Conservation (phyloP, 2,329 filamentous ascomycete genomes). For the Pseudogymnoascus sp. region DNA sequence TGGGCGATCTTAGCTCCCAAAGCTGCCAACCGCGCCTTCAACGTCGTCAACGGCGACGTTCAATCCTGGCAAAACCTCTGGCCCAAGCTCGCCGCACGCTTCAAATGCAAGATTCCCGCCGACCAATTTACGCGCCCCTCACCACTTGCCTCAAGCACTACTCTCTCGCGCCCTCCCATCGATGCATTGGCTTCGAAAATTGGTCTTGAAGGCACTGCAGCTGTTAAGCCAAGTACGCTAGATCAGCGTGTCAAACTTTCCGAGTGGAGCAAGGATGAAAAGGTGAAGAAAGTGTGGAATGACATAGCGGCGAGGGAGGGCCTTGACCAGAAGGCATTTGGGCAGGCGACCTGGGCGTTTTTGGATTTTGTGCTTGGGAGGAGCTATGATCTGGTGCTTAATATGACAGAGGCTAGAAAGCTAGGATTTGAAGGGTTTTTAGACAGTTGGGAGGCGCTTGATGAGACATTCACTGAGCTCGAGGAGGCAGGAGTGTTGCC, state of each 20-base stretch:
- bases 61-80: slow-evolving; percentile 33
- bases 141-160: neutral
- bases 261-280: slow-evolving; percentile 11
- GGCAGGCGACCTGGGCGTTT: slow-evolving; percentile 37
- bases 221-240: slow-evolving; percentile 20
- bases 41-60: slow-evolving; percentile 33
- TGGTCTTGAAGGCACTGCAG: slow-evolving; percentile 20
- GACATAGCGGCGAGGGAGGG: slow-evolving; percentile 8
- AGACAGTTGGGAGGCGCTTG: slow-evolving; percentile 33
- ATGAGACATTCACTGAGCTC: slow-evolving; percentile 28
- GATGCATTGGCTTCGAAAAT: slow-evolving; percentile 17
- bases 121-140: neutral
- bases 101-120: slow-evolving; percentile 19
- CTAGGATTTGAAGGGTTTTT: slow-evolving; percentile 35
- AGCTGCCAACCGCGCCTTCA: slow-evolving; percentile 33
- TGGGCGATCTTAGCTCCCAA: slow-evolving; percentile 13
- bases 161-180: slow-evolving; percentile 18
- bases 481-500: slow-evolving; percentile 23
- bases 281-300: slow-evolving; percentile 10
- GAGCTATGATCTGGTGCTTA: slow-evolving; percentile 30
- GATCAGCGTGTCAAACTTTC: slow-evolving; percentile 19
- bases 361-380: slow-evolving; percentile 36
- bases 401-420: slow-evolving; percentile 38
- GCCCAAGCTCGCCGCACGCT: slow-evolving; percentile 32
- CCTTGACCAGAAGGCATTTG: slow-evolving; percentile 14